A percentile compares a stretch with the other conserved stretches of the same genome.
These are phyloP conservation scores for Bipolaris zeicola DNA, from an alignment of 2,329 filamentous ascomycete genomes.

Conservation along the genomic window DNA sequence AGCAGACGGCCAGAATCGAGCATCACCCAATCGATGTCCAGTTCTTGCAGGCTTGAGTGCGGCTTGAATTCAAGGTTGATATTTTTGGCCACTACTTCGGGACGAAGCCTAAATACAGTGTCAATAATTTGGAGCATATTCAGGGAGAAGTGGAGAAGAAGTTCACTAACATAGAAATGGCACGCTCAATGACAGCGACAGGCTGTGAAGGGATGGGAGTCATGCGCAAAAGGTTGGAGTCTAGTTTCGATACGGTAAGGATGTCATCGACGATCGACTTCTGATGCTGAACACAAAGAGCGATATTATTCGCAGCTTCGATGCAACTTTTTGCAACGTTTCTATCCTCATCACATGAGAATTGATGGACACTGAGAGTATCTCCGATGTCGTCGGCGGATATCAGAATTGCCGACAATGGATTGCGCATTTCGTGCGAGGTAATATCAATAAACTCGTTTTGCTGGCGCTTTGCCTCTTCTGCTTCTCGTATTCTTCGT, in stretches of 20 bases:
- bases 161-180: conserved; percentile 42
- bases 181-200: conserved; percentile 40
- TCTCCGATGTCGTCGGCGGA: conserved; percentile 43
- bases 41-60: conserved; percentile 42
- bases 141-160: background rate
- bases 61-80: conserved; percentile 38
- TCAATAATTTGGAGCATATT: background rate
- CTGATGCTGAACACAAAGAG: conserved; percentile 43
- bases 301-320: conserved; percentile 50
- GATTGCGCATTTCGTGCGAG: conserved; percentile 47
- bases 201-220: conserved; percentile 49
- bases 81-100: conserved; percentile 40
- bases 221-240: conserved; percentile 39
- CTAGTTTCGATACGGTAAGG: conserved; percentile 42
- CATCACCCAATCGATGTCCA: conserved; percentile 48
- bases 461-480: conserved; percentile 42
- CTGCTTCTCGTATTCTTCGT: conserved; percentile 34
- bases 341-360: conserved; percentile 19
- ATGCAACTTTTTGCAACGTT: conserved; percentile 30
- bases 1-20: conserved; percentile 52
- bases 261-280: conserved; percentile 45
- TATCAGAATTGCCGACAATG: conserved; percentile 41
- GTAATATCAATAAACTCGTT: conserved; percentile 48
- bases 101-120: conserved; percentile 26
- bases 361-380: conserved; percentile 27